These are phyloP conservation scores for Rhizopus delemar DNA, from an alignment of 371 early-diverging fungal genomes.

Conservation along the genomic window DNA sequence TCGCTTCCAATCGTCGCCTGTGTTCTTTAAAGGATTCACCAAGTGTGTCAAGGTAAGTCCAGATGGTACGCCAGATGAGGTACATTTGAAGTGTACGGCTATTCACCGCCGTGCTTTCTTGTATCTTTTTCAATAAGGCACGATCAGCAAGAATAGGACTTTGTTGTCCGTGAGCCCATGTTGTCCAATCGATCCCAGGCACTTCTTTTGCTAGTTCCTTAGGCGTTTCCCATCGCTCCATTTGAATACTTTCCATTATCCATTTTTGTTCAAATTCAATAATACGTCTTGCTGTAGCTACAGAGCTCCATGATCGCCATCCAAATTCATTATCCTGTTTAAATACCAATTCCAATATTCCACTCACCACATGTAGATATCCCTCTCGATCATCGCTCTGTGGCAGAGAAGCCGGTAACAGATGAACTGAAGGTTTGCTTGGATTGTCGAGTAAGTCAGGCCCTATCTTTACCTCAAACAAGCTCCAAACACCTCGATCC, in stretches of 20 bases:
- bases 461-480: constrained; percentile 37
- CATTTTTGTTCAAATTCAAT: constrained; percentile 48
- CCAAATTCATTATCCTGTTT: constrained; percentile 37
- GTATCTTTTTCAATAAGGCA: constrained; percentile 32
- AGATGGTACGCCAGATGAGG: constrained; percentile 43
- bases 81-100: constrained; percentile 41
- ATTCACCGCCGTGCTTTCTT: constrained; percentile 17
- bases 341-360: constrained; percentile 27
- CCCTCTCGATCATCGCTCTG: constrained; percentile 11
- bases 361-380: constrained; percentile 34
- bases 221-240: constrained; percentile 24
- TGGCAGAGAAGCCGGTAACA: constrained; percentile 49
- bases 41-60: constrained; percentile 35
- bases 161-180: neutral
- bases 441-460: constrained; percentile 11
- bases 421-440: constrained; percentile 18
- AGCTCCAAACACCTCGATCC: constrained; percentile 24
- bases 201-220: constrained; percentile 32
- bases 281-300: constrained; percentile 47
- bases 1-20: constrained; percentile 32
- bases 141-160: constrained; percentile 23
- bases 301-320: constrained; percentile 35
- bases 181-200: constrained; percentile 48
- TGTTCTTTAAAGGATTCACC: constrained; percentile 30
- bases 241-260: neutral